These are phyloP conservation scores for Fraxinus albicans DNA, from an alignment of 305 asterid species.

Conservation along the genomic window DNA sequence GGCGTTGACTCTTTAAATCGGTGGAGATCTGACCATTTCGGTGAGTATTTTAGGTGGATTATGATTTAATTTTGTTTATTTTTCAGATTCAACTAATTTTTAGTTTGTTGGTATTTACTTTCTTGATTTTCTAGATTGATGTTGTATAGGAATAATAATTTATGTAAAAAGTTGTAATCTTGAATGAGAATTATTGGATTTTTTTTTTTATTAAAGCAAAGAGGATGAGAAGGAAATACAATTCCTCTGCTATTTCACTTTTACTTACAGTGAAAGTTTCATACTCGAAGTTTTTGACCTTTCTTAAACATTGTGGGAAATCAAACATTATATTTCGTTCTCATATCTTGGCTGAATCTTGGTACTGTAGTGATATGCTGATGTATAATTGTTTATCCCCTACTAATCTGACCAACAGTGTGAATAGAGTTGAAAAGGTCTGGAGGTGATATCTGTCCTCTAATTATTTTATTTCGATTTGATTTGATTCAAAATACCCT, in stretches of 20 bases:
- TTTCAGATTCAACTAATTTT: neutral
- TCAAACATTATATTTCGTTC: neutral
- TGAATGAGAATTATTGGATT: neutral
- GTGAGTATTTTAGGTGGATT: neutral
- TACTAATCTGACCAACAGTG: neutral
- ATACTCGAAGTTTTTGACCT: neutral
- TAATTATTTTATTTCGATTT: neutral
- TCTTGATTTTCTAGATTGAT: neutral
- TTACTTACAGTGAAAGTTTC: neutral
- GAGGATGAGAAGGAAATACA: neutral
- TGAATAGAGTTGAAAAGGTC: neutral
- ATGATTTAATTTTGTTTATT: neutral
- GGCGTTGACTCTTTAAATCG: constrained; percentile 9
- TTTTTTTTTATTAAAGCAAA: neutral
- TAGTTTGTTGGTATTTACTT: neutral
- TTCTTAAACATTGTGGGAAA: neutral
- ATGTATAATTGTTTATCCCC: neutral
- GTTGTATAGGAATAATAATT: neutral
- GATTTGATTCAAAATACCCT: neutral
- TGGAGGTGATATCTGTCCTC: neutral
- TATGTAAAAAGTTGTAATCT: constrained; percentile 7
- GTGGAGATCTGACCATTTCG: constrained; percentile 13
- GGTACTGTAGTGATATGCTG: neutral
- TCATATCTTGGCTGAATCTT: neutral
- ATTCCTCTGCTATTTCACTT: neutral